phyloP scores from a whole-genome alignment of 1,284 basidiomycete genomes.

The Ganoderma lingzhi region DNA sequence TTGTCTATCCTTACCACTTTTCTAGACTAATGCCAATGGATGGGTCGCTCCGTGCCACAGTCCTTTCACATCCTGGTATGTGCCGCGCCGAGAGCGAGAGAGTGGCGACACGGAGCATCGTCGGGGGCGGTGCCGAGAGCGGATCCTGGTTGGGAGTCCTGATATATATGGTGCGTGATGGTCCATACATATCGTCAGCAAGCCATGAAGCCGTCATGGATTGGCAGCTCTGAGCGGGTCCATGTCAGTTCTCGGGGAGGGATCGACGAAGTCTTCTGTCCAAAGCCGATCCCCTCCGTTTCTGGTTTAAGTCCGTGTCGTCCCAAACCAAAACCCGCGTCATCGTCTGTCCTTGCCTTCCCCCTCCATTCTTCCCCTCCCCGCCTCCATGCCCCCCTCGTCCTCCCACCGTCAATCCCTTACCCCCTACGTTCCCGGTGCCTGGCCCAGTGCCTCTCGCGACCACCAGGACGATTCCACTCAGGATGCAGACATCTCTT shows the following conservation, averaged over 20 bases:
- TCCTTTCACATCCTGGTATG: slow-evolving; percentile 3
- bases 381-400: slow-evolving; percentile 30
- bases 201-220: slow-evolving; percentile 20
- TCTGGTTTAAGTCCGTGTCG: slow-evolving; percentile 7
- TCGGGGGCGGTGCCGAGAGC: not conserved
- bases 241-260: slow-evolving; percentile 16
- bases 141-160: slow-evolving; percentile 11
- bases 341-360: slow-evolving; percentile 12
- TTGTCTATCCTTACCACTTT: slow-evolving; percentile 23
- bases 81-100: slow-evolving; percentile 8
- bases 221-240: slow-evolving; percentile 20
- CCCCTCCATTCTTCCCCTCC: slow-evolving; percentile 20
- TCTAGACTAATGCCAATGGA: slow-evolving; percentile 28
- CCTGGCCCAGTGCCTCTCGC: slow-evolving; percentile 39
- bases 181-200: slow-evolving; percentile 18
- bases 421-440: slow-evolving; percentile 40
- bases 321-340: not conserved
- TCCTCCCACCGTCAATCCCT: slow-evolving; percentile 31
- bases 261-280: slow-evolving; percentile 24
- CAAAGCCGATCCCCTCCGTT: slow-evolving; percentile 28
- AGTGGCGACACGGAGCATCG: not conserved
- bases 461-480: slow-evolving; percentile 22
- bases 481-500: slow-evolving; percentile 23
- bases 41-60: not conserved
- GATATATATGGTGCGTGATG: slow-evolving; percentile 19